phyloP scores from a whole-genome alignment of 2,329 filamentous ascomycete genomes.

The Byssothecium circinans region DNA sequence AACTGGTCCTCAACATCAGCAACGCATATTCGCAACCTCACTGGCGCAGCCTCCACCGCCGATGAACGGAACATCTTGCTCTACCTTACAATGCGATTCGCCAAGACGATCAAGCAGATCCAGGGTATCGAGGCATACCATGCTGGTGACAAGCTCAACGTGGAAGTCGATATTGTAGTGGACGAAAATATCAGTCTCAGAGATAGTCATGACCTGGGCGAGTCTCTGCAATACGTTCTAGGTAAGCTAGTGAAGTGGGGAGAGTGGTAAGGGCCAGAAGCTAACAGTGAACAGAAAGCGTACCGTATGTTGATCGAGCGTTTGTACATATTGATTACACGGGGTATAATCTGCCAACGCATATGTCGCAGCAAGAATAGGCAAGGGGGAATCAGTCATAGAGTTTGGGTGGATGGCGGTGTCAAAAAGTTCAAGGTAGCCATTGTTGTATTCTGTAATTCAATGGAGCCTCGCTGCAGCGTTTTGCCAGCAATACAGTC shows the following conservation, averaged over 20 bases:
- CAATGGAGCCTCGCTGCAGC: too few relatives aligned
- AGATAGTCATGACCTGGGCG: constrained; percentile 78
- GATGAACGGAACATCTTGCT: constrained; percentile 83
- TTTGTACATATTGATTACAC: constrained; percentile 58
- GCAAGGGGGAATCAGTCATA: not conserved
- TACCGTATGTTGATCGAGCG: constrained; percentile 68
- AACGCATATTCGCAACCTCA: constrained; percentile 78
- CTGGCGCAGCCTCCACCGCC: constrained; percentile 74
- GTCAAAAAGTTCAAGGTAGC: too few relatives aligned
- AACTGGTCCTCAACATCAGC: constrained; percentile 76
- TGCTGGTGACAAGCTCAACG: constrained; percentile 80
- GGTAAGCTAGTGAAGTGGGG: constrained; percentile 41
- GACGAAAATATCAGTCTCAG: constrained; percentile 74
- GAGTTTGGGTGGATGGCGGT: not conserved
- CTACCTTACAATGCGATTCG: constrained; percentile 92
- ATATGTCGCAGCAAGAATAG: constrained; percentile 53
- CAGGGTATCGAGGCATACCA: constrained; percentile 85
- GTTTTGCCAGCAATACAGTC: too few relatives aligned
- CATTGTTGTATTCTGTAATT: too few relatives aligned
- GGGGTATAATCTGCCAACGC: constrained; percentile 53
- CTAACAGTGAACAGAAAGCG: constrained; percentile 56
- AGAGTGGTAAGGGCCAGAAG: too few relatives aligned
- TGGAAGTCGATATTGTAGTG: constrained; percentile 81
- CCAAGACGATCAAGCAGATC: constrained; percentile 81
- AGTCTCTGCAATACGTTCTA: constrained; percentile 79